Percentiles rank a stretch among this genome's conserved stretches.
phyloP scores from a whole-genome alignment of 176 grass and related monocot species.

The Raddia guianensis region DNA sequence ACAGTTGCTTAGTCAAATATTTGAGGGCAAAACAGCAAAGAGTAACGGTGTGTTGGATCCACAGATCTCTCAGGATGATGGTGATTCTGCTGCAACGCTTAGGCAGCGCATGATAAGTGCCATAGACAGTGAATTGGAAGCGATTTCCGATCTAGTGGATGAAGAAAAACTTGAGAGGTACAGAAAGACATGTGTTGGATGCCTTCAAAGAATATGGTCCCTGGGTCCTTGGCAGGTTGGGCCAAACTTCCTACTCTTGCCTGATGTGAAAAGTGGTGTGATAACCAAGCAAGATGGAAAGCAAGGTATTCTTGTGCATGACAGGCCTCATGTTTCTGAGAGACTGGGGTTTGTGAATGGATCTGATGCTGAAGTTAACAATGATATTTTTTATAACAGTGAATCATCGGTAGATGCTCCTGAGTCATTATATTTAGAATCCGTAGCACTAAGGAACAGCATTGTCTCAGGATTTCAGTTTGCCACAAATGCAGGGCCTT shows the following conservation, averaged over 20 bases:
- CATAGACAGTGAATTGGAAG: conserved; percentile 74
- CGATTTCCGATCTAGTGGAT: conserved; percentile 49
- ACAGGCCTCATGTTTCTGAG: conserved; percentile 70
- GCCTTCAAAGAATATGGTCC: conserved; percentile 71
- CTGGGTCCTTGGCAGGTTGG: conserved; percentile 76
- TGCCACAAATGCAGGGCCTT: conserved; percentile 73
- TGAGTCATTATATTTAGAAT: conserved; percentile 60
- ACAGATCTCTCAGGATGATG: conserved; percentile 52
- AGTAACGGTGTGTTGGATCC: conserved; percentile 42
- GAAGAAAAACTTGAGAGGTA: conserved; percentile 70
- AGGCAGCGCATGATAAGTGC: conserved; percentile 66
- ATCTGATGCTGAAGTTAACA: conserved; percentile 40
- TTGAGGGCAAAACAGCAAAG: conserved; percentile 70
- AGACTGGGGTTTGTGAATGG: conserved; percentile 54
- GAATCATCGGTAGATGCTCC: conserved; percentile 29
- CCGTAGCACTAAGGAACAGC: conserved; percentile 66
- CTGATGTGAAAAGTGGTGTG: conserved; percentile 37
- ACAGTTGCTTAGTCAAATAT: conserved; percentile 63
- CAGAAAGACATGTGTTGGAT: conserved; percentile 55
- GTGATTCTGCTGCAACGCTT: conserved; percentile 45
- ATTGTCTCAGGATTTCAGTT: conserved; percentile 88
- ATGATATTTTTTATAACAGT: conserved; percentile 12
- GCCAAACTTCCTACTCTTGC: conserved; percentile 67
- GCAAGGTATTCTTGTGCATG: conserved; percentile 52
- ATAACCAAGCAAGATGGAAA: conserved; percentile 38